Evolutionary conservation across 1,139 yeast genomes (phyloP), one percentile per base, ranked within the genome.

Genomic region (Sporopachydermia cereana): DNA sequence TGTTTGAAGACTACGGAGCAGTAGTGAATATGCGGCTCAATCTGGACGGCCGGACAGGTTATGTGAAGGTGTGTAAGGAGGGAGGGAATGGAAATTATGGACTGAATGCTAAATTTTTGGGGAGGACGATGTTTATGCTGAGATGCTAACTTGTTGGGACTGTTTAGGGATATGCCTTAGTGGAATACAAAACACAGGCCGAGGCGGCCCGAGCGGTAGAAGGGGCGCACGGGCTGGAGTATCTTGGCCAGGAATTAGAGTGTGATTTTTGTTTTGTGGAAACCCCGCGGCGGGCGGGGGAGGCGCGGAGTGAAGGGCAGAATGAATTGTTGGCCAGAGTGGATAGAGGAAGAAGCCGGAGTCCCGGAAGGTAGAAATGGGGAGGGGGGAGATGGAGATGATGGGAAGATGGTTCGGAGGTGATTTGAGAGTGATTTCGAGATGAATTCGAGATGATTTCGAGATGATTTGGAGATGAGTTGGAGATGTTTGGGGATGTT

Each of bases 1-100:
- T 57, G 25, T 69, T 69, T 50, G 59, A 66, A 31, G 74, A 70
- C 29, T 68, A 53, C 47, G 73, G 72, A 2, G 53, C 53, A 9
- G 62, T 71, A 3, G 57, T 57, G 18, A 64, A 63, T 43, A 47
- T 69, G 4, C 71, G 67, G 48, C 49, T 70, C 46, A 70, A 69
- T 46, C 51, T 68, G 3, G 74, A 69, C 47, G 58, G 71, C 41
- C 63, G 65, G 42, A 64, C 73, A 1, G 75, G 74, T 3, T 68
- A 61, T 47, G 69, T 59, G 22, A 67, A 64, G 46, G 62, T 49
- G 43, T 7, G 44, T 24, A 20, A 21, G 17, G 22, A 17, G 21
- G 5, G 16, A 24, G 21, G 7, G 18, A 7, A 3, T n/a, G 3
- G 4, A 27, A 22, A 41, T 14, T 23, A 18, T 12, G 30, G 34